Evolutionary conservation across 73 alveolate genomes (phyloP).

Genomic region (Paramecium pentaurelia): DNA sequence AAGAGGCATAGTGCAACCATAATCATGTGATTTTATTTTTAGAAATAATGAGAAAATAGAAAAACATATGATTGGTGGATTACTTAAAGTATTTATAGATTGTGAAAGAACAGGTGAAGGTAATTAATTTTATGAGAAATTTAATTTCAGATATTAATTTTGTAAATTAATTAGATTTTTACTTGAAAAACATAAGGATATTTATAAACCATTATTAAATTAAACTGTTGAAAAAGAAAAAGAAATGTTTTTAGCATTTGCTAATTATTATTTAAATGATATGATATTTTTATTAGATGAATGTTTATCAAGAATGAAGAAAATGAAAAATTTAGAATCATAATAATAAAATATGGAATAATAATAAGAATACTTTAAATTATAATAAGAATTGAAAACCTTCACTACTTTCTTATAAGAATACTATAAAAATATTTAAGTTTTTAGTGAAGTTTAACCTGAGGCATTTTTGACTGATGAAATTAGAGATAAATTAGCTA

Average conservation of each 20-base stretch:
- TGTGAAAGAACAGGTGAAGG: constrained; percentile 13
- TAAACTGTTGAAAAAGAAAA: neutral
- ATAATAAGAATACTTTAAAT: neutral
- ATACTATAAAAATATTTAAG: constrained; percentile 29
- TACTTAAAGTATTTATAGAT: neutral
- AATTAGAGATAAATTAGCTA: constrained; percentile 32
- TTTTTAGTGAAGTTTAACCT: constrained; percentile 9
- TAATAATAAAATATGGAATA: neutral
- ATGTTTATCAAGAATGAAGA: neutral
- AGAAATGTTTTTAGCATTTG: neutral
- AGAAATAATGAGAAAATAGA: neutral
- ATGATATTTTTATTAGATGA: neutral
- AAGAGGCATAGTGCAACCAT: neutral
- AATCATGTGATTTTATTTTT: neutral
- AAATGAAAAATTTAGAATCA: neutral
- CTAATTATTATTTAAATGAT: constrained; percentile 3
- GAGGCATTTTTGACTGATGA: constrained; percentile 41
- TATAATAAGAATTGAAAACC: neutral
- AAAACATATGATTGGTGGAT: neutral
- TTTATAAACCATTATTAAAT: neutral
- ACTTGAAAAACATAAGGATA: neutral
- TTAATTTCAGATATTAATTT: neutral
- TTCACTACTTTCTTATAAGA: neutral
- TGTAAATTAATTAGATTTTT: neutral
- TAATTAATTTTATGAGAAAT: constrained; percentile 27